Conservation (phyloP, 257 asterid species). For the Agastache rugosa region DNA sequence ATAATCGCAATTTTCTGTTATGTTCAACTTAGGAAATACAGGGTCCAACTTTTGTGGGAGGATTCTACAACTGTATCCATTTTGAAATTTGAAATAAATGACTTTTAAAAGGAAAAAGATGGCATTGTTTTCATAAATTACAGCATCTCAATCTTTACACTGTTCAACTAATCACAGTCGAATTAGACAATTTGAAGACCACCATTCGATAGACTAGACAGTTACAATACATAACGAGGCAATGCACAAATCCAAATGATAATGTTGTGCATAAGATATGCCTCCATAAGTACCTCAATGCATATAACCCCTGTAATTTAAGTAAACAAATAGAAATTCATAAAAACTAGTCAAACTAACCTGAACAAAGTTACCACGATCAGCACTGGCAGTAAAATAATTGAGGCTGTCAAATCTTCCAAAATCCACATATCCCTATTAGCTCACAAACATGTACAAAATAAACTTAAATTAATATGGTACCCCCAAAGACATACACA, state of each 20-base stretch:
- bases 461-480: slow-evolving; percentile 26
- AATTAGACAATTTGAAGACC: slow-evolving; percentile 4
- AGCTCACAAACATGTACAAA: slow-evolving; percentile 31
- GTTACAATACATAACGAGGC: slow-evolving; percentile 26
- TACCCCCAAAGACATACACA: background rate
- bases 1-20: background rate
- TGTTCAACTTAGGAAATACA: slow-evolving; percentile 17
- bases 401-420: slow-evolving; percentile 86
- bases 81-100: background rate
- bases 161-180: background rate
- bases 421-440: slow-evolving; percentile 90
- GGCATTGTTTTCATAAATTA: background rate
- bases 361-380: slow-evolving; percentile 69
- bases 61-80: slow-evolving; percentile 21
- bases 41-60: slow-evolving; percentile 25
- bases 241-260: background rate
- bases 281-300: slow-evolving; percentile 16
- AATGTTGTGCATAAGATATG: background rate
- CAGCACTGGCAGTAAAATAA: slow-evolving; percentile 70
- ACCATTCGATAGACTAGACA: slow-evolving; percentile 6
- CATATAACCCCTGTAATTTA: slow-evolving; percentile 18
- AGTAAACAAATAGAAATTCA: slow-evolving; percentile 24
- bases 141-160: slow-evolving; percentile 18
- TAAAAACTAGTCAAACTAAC: slow-evolving; percentile 46
- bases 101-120: slow-evolving; percentile 22